A percentile compares a stretch with the other conserved stretches of the same genome.
These are phyloP conservation scores for Acacia acuminata DNA, from an alignment of 306 rosid genomes.

Conservation along the genomic window DNA sequence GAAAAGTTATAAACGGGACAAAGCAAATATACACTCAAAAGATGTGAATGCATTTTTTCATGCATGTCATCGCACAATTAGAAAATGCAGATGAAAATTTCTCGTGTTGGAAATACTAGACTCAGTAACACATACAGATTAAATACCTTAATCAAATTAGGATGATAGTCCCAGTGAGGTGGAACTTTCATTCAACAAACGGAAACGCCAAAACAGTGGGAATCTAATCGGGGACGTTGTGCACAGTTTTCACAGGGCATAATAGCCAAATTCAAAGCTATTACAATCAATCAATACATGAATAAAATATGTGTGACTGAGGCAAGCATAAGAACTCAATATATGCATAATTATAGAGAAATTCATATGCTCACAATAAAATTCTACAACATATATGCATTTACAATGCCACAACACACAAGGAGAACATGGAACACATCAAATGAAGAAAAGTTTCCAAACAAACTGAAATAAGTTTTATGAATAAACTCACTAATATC, in stretches of 20 bases:
- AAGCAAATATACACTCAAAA: not conserved
- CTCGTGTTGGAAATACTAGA: not conserved
- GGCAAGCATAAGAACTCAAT: not conserved
- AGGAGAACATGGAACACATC: not conserved
- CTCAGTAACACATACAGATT: not conserved
- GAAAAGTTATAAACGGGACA: not conserved
- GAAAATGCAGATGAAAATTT: not conserved
- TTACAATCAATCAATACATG: not conserved
- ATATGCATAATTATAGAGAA: not conserved
- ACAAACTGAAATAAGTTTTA: not conserved
- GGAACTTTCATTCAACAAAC: not conserved
- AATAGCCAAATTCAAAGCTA: not conserved
- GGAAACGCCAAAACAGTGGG: not conserved
- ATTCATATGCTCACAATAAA: not conserved
- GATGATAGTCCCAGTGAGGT: not conserved
- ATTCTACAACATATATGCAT: not conserved
- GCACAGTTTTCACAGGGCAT: not conserved
- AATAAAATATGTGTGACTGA: not conserved
- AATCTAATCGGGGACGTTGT: not conserved
- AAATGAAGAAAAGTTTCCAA: not conserved
- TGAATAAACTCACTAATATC: conserved; percentile 54
- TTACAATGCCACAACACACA: not conserved
- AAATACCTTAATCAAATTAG: not conserved
- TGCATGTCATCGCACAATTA: not conserved
- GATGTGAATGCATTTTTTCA: not conserved